Percentiles rank a stretch among this genome's conserved stretches.
Evolutionary conservation across 306 rosid genomes (phyloP).

Genomic region (Quillaja saponaria): DNA sequence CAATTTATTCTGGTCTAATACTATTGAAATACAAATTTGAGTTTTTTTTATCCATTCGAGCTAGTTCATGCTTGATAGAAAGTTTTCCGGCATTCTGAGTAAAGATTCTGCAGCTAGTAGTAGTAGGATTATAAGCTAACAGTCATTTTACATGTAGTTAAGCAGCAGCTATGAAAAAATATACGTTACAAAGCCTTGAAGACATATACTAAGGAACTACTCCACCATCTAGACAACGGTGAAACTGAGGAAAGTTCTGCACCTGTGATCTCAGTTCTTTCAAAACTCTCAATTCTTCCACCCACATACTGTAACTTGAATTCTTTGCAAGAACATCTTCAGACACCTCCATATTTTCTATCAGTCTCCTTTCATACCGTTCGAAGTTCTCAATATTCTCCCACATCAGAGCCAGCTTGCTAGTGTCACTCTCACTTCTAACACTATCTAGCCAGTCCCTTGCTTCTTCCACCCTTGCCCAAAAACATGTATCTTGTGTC

Average conservation of each 20-base stretch:
- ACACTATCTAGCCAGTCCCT: conserved; percentile 61
- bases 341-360: conserved; percentile 66
- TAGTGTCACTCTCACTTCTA: conserved; percentile 52
- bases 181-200: neutral
- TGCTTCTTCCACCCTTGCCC: conserved; percentile 91
- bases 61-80: too few species aligned
- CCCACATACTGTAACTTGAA: conserved; percentile 70
- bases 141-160: conserved; percentile 3
- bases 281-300: conserved; percentile 47
- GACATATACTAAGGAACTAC: conserved; percentile 28
- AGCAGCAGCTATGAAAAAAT: too few species aligned
- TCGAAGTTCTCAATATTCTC: conserved; percentile 51
- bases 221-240: conserved; percentile 38
- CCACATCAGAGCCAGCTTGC: conserved; percentile 42
- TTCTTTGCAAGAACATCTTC: conserved; percentile 69
- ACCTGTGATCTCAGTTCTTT: conserved; percentile 42
- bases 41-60: neutral
- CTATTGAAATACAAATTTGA: neutral
- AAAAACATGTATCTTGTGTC: conserved; percentile 84
- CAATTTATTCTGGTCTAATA: conserved; percentile 6
- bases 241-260: conserved; percentile 34
- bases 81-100: too few species aligned
- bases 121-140: neutral
- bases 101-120: too few species aligned
- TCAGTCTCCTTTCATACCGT: conserved; percentile 46